Percentiles rank a stretch among this genome's conserved stretches.
Conservation (phyloP, 108 stramenopile species). For the Nitzschia inconspicua region DNA sequence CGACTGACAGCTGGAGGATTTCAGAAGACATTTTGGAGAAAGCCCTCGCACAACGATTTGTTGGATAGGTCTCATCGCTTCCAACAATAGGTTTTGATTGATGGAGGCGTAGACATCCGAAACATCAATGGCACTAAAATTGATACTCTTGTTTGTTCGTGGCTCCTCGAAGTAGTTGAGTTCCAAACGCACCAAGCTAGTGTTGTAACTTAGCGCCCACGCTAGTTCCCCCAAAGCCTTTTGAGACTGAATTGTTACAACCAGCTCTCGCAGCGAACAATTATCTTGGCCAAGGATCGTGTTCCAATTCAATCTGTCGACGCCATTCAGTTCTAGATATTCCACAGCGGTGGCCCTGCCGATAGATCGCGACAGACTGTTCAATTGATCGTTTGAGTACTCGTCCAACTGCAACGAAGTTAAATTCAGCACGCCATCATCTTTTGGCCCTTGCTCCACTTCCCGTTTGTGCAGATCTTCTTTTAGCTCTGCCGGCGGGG, state of each 20-base stretch:
- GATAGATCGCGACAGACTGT: conserved; percentile 1
- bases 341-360: background rate
- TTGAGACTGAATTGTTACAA: background rate
- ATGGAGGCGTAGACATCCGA: background rate
- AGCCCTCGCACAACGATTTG: conserved; percentile 5
- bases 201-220: background rate
- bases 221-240: background rate
- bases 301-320: conserved; percentile 1
- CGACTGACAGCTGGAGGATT: background rate
- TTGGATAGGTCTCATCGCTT: background rate
- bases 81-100: background rate
- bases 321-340: conserved; percentile 1
- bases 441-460: too few species aligned
- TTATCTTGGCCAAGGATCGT: background rate
- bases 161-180: background rate
- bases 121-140: background rate
- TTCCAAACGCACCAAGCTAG: background rate
- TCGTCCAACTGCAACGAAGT: background rate
- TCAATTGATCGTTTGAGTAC: background rate
- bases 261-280: background rate
- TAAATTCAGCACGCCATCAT: background rate
- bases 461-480: too few species aligned
- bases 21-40: background rate
- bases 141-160: background rate
- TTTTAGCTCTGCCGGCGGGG: too few species aligned